These are phyloP conservation scores for Argentina anserina DNA, from an alignment of 306 rosid genomes.

Conservation along the genomic window DNA sequence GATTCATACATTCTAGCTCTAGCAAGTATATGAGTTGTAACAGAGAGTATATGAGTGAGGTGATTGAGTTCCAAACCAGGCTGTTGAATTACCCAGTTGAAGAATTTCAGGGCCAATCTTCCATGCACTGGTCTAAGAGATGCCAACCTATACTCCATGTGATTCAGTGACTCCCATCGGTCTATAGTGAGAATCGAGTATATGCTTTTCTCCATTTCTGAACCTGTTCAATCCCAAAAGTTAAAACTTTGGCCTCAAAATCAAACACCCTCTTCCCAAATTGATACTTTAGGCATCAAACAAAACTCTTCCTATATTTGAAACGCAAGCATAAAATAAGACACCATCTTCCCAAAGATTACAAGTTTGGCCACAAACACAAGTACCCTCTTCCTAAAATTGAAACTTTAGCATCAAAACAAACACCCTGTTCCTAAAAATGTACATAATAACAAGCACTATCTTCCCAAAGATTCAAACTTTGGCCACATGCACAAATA, in stretches of 20 bases:
- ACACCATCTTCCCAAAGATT: background rate
- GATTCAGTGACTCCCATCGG: conserved; percentile 78
- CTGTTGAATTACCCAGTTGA: conserved; percentile 61
- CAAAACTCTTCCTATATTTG: background rate
- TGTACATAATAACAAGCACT: background rate
- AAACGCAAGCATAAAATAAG: background rate
- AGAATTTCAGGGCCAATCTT: conserved; percentile 61
- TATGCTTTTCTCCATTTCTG: conserved; percentile 64
- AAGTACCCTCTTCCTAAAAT: background rate
- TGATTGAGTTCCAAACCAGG: conserved; percentile 65
- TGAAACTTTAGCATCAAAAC: background rate
- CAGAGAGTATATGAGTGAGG: conserved; percentile 49
- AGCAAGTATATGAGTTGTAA: conserved; percentile 67
- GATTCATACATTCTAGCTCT: conserved; percentile 64
- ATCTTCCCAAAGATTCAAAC: background rate
- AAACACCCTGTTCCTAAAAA: background rate
- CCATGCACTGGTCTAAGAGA: conserved; percentile 84
- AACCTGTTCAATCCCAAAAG: conserved; percentile 17
- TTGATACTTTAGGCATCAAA: background rate
- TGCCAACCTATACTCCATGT: conserved; percentile 59
- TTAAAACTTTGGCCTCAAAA: background rate
- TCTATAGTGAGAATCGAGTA: conserved; percentile 59
- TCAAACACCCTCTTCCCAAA: background rate
- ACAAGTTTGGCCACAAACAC: background rate
- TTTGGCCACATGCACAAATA: background rate